Evolutionary conservation across 2,329 filamentous ascomycete species (phyloP), one percentile per base, ranked within the genome.

Genomic region (Chlorencoelia australis): DNA sequence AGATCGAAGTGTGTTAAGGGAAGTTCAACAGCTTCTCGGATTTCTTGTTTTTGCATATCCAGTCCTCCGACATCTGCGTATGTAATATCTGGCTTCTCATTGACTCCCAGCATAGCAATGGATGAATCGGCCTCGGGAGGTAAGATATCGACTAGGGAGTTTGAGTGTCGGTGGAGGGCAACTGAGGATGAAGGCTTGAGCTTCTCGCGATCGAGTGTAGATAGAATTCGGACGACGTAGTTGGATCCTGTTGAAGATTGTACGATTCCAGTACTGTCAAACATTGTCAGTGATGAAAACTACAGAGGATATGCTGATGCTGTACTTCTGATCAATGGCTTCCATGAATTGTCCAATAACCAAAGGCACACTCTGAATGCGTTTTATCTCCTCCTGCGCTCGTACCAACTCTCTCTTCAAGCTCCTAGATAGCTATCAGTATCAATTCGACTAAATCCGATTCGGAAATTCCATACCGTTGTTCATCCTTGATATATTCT

Each of bases 301-400:
- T n/a, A 29, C 11, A n/a, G 13, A 24, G 25, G 15, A 13, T 16
- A 17, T 35, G 14, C 17, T 4, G 3, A 24, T 16, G 33, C 42
- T 74, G 61, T 72, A 94, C 86, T 95, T 98, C 66, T 98, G 91
- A 62, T 98, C 91, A 58, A 98, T 98, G 38, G 91, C 91, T 66
- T 98, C 91, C 91, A 98, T 98, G 59, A 98, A 98, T 65, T 98
- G 91, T 43, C 91, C 91, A 59, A 98, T 98, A 45, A 98, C 91
- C 44, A 98, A 67, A 18, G 91, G 91, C 37, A 98, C 91, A 61
- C 87, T 95, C 68, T 98, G 91, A 61, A 98, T 98, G 49, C 91
- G 80, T 71, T 98, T 98, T 68, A 98, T 98, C 68, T 98, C 91
- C 63, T 98, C 91, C 61, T 98, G 91, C 51, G 91, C 91, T 52